Conservation (phyloP, 192 early-diverging fungal genomes). For the Dimargaris verticillata region DNA sequence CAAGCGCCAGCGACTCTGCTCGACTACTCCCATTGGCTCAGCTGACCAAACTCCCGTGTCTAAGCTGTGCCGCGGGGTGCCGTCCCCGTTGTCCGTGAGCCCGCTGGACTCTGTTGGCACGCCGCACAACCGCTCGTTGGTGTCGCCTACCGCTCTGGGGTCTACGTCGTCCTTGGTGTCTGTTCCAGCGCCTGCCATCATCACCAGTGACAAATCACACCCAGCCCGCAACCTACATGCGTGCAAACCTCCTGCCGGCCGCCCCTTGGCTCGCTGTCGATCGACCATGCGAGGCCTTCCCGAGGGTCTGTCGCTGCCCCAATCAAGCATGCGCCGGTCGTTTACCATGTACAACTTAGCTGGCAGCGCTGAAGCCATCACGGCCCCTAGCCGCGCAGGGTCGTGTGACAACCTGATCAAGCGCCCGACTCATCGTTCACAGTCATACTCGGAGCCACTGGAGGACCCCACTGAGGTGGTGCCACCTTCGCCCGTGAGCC, state of each 20-base stretch:
- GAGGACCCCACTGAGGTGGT: not conserved
- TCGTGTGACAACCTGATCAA: not conserved
- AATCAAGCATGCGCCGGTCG: not conserved
- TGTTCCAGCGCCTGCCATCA: no score
- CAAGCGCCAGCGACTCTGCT: slow-evolving; percentile 5
- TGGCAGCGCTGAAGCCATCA: not conserved
- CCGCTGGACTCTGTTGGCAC: no score
- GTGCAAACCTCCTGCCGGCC: slow-evolving; percentile 2
- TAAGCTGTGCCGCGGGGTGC: not conserved
- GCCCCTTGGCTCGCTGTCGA: slow-evolving; percentile 5
- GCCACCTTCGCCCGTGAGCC: slow-evolving; percentile 3
- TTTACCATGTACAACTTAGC: not conserved
- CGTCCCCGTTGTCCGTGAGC: no score
- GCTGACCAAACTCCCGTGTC: not conserved
- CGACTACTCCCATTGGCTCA: not conserved
- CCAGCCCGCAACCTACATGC: not conserved
- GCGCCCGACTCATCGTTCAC: not conserved
- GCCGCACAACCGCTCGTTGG: not conserved
- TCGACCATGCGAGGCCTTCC: not conserved
- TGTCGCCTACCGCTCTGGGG: not conserved
- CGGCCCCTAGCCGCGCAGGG: not conserved
- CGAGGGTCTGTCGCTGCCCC: not conserved
- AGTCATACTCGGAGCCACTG: slow-evolving; percentile 8
- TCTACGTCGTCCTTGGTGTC: not conserved
- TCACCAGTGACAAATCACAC: not conserved